These are phyloP conservation scores for Rhizophagus clarus DNA, from an alignment of 192 early-diverging fungal genomes.

Conservation along the genomic window DNA sequence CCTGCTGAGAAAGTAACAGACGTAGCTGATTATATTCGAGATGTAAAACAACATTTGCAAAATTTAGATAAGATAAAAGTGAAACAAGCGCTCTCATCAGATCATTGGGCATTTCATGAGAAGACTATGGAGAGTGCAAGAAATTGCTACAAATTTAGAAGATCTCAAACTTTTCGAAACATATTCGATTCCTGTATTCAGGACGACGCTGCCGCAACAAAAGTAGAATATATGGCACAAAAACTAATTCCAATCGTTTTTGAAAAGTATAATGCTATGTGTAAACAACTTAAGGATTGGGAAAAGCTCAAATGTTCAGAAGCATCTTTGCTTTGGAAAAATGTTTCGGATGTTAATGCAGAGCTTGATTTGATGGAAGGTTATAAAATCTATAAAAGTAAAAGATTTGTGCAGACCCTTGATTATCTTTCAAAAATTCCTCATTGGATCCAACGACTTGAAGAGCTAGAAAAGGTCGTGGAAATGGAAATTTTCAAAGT, in stretches of 20 bases:
- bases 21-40: neutral
- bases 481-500: neutral
- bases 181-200: neutral
- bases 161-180: constrained; percentile 11
- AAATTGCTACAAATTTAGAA: neutral
- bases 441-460: neutral
- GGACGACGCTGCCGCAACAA: neutral
- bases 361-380: constrained; percentile 18
- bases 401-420: neutral
- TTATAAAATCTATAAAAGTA: too few relatives aligned
- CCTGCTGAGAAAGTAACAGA: neutral
- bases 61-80: neutral
- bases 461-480: neutral
- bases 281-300: neutral
- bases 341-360: neutral
- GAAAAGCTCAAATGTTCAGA: neutral
- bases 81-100: too few relatives aligned
- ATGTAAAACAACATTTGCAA: neutral
- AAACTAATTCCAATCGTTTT: neutral
- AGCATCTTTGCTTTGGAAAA: constrained; percentile 9
- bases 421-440: constrained; percentile 3
- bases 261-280: neutral
- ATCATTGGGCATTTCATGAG: neutral
- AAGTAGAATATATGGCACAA: neutral
- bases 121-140: neutral